Percentiles rank a stretch among this genome's conserved stretches.
Conservation (phyloP, 768 basidiomycete genomes). For the Phaeotremella skinneri region DNA sequence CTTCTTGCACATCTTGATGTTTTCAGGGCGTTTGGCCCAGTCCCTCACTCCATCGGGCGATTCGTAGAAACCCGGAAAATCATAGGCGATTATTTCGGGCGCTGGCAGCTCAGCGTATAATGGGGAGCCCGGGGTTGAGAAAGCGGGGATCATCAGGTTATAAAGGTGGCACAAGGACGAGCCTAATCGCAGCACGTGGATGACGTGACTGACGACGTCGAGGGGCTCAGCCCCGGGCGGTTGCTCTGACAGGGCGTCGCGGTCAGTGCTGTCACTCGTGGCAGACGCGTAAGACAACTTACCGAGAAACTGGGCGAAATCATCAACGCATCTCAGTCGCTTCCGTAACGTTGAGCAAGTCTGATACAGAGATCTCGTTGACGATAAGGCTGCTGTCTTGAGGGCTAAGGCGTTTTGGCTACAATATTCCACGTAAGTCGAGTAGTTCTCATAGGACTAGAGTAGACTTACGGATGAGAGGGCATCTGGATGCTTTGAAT, state of each 20-base stretch:
- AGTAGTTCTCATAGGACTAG: background rate
- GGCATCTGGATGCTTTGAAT: conserved; percentile 47
- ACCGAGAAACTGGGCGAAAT: conserved; percentile 47
- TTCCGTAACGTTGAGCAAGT: conserved; percentile 42
- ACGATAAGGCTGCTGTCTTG: conserved; percentile 48
- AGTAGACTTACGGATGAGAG: conserved; percentile 38
- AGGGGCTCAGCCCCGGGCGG: conserved; percentile 38
- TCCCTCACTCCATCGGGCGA: conserved; percentile 42
- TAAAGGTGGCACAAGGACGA: conserved; percentile 93
- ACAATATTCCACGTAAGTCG: conserved; percentile 3
- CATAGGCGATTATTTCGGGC: conserved; percentile 36
- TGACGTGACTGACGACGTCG: conserved; percentile 90
- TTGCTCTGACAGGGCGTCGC: conserved; percentile 26
- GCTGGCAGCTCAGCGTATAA: conserved; percentile 23
- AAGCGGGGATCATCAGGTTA: conserved; percentile 66
- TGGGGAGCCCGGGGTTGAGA: conserved; percentile 31
- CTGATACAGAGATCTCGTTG: conserved; percentile 45
- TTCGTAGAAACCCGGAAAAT: conserved; percentile 41
- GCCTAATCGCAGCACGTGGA: conserved; percentile 90
- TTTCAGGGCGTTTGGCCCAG: conserved; percentile 58
- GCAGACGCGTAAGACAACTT: conserved; percentile 4
- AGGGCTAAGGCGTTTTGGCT: conserved; percentile 49
- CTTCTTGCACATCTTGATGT: conserved; percentile 76
- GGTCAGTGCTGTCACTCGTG: background rate
- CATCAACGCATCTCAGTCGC: conserved; percentile 41